Evolutionary conservation across 139 green algal genomes (phyloP).

Genomic region (Chlorella sp.): DNA sequence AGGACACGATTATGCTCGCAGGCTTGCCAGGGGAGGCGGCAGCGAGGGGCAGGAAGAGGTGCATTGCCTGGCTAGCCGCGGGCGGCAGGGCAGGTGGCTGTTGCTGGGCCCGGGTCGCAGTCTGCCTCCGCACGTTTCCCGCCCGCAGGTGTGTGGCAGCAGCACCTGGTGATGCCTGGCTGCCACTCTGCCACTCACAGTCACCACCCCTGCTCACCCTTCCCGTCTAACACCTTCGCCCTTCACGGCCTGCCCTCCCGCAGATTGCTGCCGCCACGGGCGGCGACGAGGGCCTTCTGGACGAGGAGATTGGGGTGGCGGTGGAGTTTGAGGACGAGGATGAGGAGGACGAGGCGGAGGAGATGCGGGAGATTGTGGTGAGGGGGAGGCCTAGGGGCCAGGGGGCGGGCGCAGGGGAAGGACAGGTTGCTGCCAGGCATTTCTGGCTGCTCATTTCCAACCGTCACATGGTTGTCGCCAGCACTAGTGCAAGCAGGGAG

Average conservation of each 20-base stretch:
- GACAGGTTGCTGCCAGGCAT: not conserved
- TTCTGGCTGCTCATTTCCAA: no score
- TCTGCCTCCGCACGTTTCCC: no score
- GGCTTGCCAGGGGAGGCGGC: no score
- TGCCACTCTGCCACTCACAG: no score
- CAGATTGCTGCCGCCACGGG: slow-evolving; percentile 47
- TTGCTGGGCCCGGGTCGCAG: no score
- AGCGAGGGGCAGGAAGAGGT: no score
- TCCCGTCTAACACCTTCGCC: not conserved
- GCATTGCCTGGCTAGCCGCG: no score
- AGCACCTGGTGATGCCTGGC: no score
- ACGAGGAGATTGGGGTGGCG: slow-evolving; percentile 95
- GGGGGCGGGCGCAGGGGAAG: not conserved
- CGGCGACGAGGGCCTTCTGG: slow-evolving; percentile 57
- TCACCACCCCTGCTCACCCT: not conserved
- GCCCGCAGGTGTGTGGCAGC: not conserved
- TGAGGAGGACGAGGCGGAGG: slow-evolving; percentile 78
- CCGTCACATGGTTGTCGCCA: no score
- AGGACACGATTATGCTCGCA: not conserved
- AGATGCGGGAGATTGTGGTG: slow-evolving; percentile 59
- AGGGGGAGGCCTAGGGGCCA: no score
- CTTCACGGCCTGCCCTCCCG: not conserved
- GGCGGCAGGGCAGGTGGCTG: no score
- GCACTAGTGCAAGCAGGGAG: no score
- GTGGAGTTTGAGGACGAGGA: slow-evolving; percentile 94